Evolutionary conservation across 352 stramenopile species (phyloP).

Genomic region (Pythium aphanidermatum): DNA sequence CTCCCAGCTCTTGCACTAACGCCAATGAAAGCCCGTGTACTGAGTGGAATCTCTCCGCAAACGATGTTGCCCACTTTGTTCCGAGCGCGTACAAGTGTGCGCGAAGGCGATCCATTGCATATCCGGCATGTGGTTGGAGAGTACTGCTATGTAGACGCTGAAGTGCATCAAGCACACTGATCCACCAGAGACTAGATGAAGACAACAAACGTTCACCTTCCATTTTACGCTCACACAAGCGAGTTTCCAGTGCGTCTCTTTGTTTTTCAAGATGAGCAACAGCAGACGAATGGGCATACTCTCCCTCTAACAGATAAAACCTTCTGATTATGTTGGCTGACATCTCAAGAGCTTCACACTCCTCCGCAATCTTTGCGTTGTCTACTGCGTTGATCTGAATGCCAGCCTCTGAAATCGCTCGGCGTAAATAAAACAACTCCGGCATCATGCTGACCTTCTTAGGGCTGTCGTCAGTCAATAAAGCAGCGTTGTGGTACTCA

Average conservation of each 20-base stretch:
- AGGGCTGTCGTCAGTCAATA: slow-evolving; percentile 28
- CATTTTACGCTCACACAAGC: background rate
- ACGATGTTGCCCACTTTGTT: slow-evolving; percentile 39
- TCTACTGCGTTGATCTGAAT: slow-evolving; percentile 1
- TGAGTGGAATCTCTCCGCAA: slow-evolving; percentile 41
- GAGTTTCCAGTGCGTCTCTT: slow-evolving; percentile 3
- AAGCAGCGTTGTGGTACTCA: no score
- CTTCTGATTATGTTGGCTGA: slow-evolving; percentile 5
- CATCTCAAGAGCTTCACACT: slow-evolving; percentile 20
- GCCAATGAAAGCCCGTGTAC: slow-evolving; percentile 37
- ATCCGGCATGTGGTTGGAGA: background rate
- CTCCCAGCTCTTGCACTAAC: slow-evolving; percentile 45
- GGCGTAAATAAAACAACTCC: slow-evolving; percentile 25
- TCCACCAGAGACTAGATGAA: slow-evolving; percentile 39
- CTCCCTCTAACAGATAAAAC: slow-evolving; percentile 13
- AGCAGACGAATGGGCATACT: slow-evolving; percentile 5
- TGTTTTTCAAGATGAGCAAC: slow-evolving; percentile 3
- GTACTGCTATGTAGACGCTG: slow-evolving; percentile 8
- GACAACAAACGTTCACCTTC: slow-evolving; percentile 25
- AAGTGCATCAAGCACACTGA: slow-evolving; percentile 29
- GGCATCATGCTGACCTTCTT: slow-evolving; percentile 45
- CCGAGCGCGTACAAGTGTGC: slow-evolving; percentile 34
- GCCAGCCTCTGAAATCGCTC: slow-evolving; percentile 18
- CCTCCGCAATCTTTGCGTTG: slow-evolving; percentile 19
- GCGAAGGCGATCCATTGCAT: slow-evolving; percentile 35